Conservation (phyloP, 805 yeast genomes). For the Wickerhamomyces strasburgensis region DNA sequence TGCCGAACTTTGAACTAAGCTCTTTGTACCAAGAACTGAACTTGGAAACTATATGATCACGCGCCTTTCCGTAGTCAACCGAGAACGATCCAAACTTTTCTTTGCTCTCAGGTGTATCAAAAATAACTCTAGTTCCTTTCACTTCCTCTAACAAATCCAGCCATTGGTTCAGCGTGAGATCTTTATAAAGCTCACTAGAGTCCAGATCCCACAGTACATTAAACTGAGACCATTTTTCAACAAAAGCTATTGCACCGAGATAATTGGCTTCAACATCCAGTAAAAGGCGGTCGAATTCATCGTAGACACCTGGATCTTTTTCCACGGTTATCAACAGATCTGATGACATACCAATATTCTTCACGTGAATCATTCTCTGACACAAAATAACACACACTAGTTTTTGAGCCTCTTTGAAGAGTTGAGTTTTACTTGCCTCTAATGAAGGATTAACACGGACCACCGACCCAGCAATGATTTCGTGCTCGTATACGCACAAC, state of each 20-base stretch:
- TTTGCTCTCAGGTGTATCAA: conserved; percentile 45
- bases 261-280: conserved; percentile 30
- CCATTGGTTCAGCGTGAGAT: conserved; percentile 44
- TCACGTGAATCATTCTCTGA: conserved; percentile 25
- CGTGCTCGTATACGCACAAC: conserved; percentile 25
- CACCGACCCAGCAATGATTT: conserved; percentile 31
- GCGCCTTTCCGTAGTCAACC: conserved; percentile 50
- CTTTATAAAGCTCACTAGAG: conserved; percentile 33
- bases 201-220: conserved; percentile 58
- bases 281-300: no score
- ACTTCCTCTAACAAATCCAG: conserved; percentile 39
- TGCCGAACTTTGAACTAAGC: conserved; percentile 37
- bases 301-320: no score
- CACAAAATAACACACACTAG: conserved; percentile 17
- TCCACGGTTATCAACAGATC: no score
- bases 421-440: conserved; percentile 30
- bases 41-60: conserved; percentile 44
- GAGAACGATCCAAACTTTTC: conserved; percentile 36
- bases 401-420: conserved; percentile 25
- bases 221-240: conserved; percentile 47
- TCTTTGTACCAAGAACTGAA: conserved; percentile 57
- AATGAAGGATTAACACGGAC: conserved; percentile 39
- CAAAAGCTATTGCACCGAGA: conserved; percentile 31
- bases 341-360: no score
- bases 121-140: conserved; percentile 35